A percentile compares a stretch with the other conserved stretches of the same genome.
Evolutionary conservation across 2,329 filamentous ascomycete genomes (phyloP).

Genomic region (Penicillium psychrosexuale): DNA sequence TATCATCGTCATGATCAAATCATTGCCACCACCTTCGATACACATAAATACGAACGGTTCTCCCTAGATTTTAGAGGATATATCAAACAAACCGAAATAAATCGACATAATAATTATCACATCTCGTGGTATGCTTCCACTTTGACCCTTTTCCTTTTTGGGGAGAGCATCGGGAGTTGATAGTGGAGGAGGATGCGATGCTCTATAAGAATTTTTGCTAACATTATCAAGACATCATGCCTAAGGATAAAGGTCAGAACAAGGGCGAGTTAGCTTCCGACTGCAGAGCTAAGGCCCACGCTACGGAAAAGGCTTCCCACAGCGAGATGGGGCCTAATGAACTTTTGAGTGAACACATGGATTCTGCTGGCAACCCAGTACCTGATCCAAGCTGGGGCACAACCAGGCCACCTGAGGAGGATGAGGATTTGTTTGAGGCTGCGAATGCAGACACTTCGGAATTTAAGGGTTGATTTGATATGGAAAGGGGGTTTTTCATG

Average conservation of each 20-base stretch:
- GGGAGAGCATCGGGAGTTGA: not conserved
- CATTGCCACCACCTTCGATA: conserved; percentile 27
- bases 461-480: conserved; percentile 11
- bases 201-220: not conserved
- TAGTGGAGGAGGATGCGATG: not conserved
- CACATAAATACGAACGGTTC: conserved; percentile 12
- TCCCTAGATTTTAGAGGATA: not conserved
- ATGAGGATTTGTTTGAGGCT: conserved; percentile 31
- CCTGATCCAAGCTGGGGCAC: conserved; percentile 26
- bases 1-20: conserved; percentile 32
- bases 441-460: conserved; percentile 30
- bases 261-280: not conserved
- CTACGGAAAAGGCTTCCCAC: conserved; percentile 6
- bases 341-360: conserved; percentile 30
- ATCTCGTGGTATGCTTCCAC: not conserved
- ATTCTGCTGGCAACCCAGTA: conserved; percentile 32
- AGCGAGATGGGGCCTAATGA: conserved; percentile 28
- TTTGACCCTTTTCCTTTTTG: not conserved
- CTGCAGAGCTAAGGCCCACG: not conserved
- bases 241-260: not conserved
- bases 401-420: conserved; percentile 13
- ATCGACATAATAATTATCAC: conserved; percentile 6
- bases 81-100: not conserved
- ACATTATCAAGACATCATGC: not conserved
- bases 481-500: not conserved